These are phyloP conservation scores for Botrytis pseudocinerea DNA, from an alignment of 2,329 filamentous ascomycete genomes.

Conservation along the genomic window DNA sequence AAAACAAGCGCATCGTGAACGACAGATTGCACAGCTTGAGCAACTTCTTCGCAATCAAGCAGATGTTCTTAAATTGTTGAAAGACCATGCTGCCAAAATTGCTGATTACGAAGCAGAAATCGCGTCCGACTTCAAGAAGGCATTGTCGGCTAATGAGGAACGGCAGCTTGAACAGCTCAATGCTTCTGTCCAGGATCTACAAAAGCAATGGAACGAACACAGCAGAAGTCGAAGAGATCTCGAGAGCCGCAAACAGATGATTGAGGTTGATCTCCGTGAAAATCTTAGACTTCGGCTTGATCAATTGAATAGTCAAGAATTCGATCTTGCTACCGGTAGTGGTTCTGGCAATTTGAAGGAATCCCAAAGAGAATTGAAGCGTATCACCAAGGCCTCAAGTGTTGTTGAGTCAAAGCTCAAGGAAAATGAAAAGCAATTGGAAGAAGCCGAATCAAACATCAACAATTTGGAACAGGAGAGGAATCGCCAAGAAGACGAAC, in stretches of 20 bases:
- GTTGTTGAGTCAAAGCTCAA: constrained; percentile 67
- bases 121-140: constrained; percentile 87
- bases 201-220: constrained; percentile 73
- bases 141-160: constrained; percentile 80
- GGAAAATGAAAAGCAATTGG: constrained; percentile 74
- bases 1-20: constrained; percentile 74
- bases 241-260: constrained; percentile 75
- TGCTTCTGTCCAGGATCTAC: constrained; percentile 68
- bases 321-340: constrained; percentile 65
- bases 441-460: constrained; percentile 49
- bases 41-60: constrained; percentile 64
- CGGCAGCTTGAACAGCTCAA: constrained; percentile 72
- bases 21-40: constrained; percentile 72
- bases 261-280: constrained; percentile 86
- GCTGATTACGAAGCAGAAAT: constrained; percentile 78
- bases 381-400: constrained; percentile 67
- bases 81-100: constrained; percentile 73
- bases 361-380: constrained; percentile 77
- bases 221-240: constrained; percentile 73
- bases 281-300: constrained; percentile 86
- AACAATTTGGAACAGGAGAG: constrained; percentile 47
- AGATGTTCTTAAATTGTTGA: constrained; percentile 72
- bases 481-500: constrained; percentile 66
- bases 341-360: constrained; percentile 70
- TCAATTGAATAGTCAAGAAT: constrained; percentile 74